phyloP scores from a whole-genome alignment of 2,329 filamentous ascomycete genomes.

The Cladosporium sp. region DNA sequence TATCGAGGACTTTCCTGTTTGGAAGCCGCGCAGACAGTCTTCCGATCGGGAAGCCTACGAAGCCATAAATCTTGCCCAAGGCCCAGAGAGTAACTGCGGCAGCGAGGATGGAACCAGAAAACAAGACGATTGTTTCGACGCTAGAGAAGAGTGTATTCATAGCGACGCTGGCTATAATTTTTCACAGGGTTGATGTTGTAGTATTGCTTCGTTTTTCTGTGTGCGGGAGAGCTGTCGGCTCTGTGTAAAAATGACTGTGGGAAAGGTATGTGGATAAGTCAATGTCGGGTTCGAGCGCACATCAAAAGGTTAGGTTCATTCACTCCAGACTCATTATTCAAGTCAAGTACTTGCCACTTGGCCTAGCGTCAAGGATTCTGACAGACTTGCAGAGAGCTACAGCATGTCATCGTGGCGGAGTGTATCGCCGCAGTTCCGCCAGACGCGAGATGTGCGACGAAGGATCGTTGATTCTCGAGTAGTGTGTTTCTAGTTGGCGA shows the following conservation, averaged over 20 bases:
- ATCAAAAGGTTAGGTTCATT: too few species aligned
- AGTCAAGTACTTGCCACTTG: too few species aligned
- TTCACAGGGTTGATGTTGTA: too few species aligned
- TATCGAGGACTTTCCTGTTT: not conserved
- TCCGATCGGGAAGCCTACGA: not conserved
- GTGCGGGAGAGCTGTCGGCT: too few species aligned
- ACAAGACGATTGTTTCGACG: not conserved
- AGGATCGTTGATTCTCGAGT: not conserved
- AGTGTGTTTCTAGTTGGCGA: not conserved
- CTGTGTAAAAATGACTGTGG: too few species aligned
- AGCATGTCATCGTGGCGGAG: not conserved
- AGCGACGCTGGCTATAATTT: not conserved
- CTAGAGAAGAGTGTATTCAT: not conserved
- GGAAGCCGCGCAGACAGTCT: not conserved
- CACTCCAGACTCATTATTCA: too few species aligned
- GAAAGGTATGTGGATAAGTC: too few species aligned
- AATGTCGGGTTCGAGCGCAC: too few species aligned
- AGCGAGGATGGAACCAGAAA: not conserved
- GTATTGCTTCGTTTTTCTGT: not conserved
- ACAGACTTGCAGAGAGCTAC: not conserved
- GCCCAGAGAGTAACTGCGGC: not conserved
- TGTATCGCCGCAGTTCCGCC: not conserved
- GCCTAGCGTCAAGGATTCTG: not conserved
- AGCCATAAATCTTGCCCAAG: not conserved
- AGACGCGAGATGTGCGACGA: not conserved